Evolutionary conservation across 164 flowering plant genomes (phyloP).

Genomic region (Vitis labrusca): DNA sequence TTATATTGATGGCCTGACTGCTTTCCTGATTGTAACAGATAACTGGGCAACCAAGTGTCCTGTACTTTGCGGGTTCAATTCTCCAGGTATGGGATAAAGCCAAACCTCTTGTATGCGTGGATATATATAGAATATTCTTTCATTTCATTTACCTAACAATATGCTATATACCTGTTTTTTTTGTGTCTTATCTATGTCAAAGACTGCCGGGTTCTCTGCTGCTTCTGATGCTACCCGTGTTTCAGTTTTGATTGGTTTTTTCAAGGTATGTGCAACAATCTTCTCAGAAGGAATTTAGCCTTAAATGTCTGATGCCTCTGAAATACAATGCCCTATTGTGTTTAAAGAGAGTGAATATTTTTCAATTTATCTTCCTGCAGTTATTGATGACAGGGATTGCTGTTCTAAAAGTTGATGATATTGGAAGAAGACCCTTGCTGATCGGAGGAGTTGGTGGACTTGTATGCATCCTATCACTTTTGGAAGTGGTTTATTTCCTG

Average conservation of each 20-base stretch:
- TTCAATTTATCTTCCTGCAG: slow-evolving; percentile 39
- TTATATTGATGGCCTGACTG: slow-evolving; percentile 4
- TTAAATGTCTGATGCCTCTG: not conserved
- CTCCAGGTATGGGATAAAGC: slow-evolving; percentile 63
- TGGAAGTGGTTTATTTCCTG: not conserved
- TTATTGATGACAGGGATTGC: slow-evolving; percentile 89
- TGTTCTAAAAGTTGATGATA: slow-evolving; percentile 84
- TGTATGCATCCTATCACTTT: slow-evolving; percentile 40
- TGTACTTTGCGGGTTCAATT: slow-evolving; percentile 95
- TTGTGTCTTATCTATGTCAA: not conserved
- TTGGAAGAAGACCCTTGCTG: slow-evolving; percentile 86
- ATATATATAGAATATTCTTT: not conserved
- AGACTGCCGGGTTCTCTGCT: slow-evolving; percentile 96
- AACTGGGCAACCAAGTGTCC: slow-evolving; percentile 97
- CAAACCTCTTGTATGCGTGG: not conserved
- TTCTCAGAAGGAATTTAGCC: not conserved
- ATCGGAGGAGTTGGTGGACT: slow-evolving; percentile 89
- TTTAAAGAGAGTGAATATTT: not conserved
- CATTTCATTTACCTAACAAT: not conserved
- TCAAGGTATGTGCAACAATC: slow-evolving; percentile 55
- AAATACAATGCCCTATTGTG: not conserved
- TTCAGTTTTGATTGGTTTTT: slow-evolving; percentile 79
- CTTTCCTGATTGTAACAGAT: slow-evolving; percentile 53
- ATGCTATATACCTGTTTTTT: not conserved
- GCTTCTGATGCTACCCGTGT: slow-evolving; percentile 92